phyloP scores from a whole-genome alignment of 495 filamentous ascomycete species.

The Bacidia rubella region DNA sequence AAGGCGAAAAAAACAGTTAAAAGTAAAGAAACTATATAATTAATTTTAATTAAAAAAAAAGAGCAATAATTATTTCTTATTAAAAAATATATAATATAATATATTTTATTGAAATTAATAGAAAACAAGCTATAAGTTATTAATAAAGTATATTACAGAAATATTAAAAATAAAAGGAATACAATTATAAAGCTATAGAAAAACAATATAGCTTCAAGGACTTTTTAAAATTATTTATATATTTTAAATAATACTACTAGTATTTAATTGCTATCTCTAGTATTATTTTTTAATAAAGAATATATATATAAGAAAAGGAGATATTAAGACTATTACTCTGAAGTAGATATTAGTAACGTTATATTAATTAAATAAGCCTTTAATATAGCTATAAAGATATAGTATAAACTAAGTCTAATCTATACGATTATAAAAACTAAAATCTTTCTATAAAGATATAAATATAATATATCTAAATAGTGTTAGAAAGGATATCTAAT shows the following conservation, averaged over 20 bases:
- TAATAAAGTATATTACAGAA: neutral
- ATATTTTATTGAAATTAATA: neutral
- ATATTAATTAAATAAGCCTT: neutral
- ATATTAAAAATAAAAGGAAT: too few species aligned
- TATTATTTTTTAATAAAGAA: neutral
- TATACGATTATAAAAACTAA: neutral
- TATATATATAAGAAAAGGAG: neutral
- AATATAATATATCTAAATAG: constrained; percentile 11
- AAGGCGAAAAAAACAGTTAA: too few species aligned
- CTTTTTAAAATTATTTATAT: too few species aligned
- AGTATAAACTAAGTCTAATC: neutral
- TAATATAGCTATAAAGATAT: neutral
- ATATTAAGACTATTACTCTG: neutral
- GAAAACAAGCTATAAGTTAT: neutral
- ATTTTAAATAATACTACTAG: too few species aligned
- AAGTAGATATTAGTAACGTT: neutral
- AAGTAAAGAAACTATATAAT: too few species aligned
- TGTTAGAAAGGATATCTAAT: neutral
- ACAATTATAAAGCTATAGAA: too few species aligned
- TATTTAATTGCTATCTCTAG: too few species aligned
- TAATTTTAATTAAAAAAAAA: too few species aligned
- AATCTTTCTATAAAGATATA: neutral
- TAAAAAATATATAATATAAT: too few species aligned
- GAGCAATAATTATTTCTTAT: too few species aligned
- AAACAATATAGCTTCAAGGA: too few species aligned